phyloP scores from a whole-genome alignment of 2,329 filamentous ascomycete species.

The Hypoxylon sp. region DNA sequence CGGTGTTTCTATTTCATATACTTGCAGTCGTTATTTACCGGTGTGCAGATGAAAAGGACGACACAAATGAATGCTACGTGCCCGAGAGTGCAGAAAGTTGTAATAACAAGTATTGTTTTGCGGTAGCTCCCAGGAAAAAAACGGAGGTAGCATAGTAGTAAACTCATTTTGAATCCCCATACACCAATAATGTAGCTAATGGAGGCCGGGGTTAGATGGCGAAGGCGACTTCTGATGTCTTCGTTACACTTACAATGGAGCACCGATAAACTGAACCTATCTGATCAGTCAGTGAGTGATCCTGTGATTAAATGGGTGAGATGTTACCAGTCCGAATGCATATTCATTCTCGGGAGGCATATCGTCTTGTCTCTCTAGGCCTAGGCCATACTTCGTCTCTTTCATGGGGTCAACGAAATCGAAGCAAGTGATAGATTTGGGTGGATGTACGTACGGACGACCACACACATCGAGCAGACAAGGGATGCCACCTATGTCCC shows the following conservation, averaged over 20 bases:
- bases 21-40: background rate
- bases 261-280: background rate
- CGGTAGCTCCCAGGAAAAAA: background rate
- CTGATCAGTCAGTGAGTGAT: background rate
- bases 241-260: background rate
- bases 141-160: background rate
- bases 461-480: background rate
- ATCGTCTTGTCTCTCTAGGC: background rate
- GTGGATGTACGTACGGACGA: background rate
- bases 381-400: background rate
- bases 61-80: background rate
- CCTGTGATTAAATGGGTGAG: background rate
- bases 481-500: background rate
- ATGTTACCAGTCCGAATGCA: background rate
- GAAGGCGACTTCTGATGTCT: background rate
- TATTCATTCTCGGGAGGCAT: background rate
- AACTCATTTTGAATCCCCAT: constrained; percentile 3
- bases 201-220: background rate
- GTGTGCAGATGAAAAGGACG: background rate
- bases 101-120: background rate
- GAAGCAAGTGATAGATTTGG: background rate
- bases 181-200: background rate
- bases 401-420: background rate
- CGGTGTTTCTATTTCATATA: background rate
- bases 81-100: background rate